A percentile compares a stretch with the other conserved stretches of the same genome.
Conservation (phyloP, 345 rosid species). For the Citrus hindsii region DNA sequence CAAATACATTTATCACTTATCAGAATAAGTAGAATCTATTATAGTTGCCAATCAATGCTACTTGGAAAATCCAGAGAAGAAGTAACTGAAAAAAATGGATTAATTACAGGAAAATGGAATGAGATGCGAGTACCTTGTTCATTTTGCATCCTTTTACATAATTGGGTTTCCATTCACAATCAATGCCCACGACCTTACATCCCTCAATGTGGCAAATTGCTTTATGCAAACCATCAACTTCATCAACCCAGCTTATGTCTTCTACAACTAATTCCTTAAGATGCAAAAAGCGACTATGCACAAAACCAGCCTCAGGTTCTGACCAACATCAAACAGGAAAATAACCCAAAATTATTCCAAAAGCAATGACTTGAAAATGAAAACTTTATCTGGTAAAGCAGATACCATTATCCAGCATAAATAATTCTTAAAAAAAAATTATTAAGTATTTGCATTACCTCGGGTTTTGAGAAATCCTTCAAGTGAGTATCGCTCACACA, state of each 20-base stretch:
- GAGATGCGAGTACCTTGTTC: slow-evolving; percentile 53
- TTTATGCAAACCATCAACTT: slow-evolving; percentile 41
- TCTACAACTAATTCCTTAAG: slow-evolving; percentile 64
- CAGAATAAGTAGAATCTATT: not conserved
- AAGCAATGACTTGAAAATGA: slow-evolving; percentile 1
- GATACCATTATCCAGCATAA: not conserved
- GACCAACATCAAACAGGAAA: slow-evolving; percentile 26
- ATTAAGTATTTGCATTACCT: slow-evolving; percentile 30
- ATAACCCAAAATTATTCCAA: not conserved
- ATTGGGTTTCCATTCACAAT: slow-evolving; percentile 99
- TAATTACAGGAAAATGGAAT: not conserved
- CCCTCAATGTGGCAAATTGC: slow-evolving; percentile 62
- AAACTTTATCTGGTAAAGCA: not conserved
- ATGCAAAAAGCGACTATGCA: slow-evolving; percentile 43
- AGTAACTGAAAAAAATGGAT: not conserved
- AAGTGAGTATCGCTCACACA: slow-evolving; percentile 73
- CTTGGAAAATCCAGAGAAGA: not conserved
- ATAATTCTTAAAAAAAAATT: not conserved
- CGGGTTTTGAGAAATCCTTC: slow-evolving; percentile 60
- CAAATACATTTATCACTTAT: not conserved
- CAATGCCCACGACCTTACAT: slow-evolving; percentile 79
- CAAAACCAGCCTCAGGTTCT: slow-evolving; percentile 51
- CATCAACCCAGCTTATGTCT: slow-evolving; percentile 79
- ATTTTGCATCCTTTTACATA: slow-evolving; percentile 65
- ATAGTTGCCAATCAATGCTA: not conserved